These are phyloP conservation scores for Mycosphaerella arachidis DNA, from an alignment of 2,329 filamentous ascomycete genomes.

Conservation along the genomic window DNA sequence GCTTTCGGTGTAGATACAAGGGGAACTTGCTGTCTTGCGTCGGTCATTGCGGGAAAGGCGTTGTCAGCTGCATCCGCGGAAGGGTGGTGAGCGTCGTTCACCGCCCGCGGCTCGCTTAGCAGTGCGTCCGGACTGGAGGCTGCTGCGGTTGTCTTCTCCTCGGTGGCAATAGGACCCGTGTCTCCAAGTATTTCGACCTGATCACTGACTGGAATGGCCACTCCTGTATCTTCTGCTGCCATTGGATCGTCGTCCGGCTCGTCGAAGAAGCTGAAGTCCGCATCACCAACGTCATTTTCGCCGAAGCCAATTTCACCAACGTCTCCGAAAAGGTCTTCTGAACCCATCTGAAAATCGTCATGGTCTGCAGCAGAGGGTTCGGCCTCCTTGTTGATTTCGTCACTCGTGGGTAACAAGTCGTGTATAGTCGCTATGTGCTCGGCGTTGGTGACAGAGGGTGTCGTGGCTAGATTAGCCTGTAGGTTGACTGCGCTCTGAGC, in stretches of 20 bases:
- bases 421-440: slow-evolving; percentile 3
- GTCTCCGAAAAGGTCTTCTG: slow-evolving; percentile 64
- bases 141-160: not conserved
- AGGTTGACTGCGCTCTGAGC: slow-evolving; percentile 22
- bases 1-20: not conserved
- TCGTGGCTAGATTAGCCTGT: slow-evolving; percentile 11
- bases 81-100: not conserved
- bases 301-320: slow-evolving; percentile 36
- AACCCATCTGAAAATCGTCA: slow-evolving; percentile 34
- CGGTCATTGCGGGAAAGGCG: not conserved
- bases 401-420: slow-evolving; percentile 4
- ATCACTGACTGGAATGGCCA: not conserved
- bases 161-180: not conserved
- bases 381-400: slow-evolving; percentile 28
- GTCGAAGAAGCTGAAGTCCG: slow-evolving; percentile 81
- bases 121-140: not conserved
- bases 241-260: slow-evolving; percentile 43
- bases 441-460: slow-evolving; percentile 14
- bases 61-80: not conserved
- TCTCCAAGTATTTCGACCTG: not conserved
- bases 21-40: not conserved
- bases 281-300: slow-evolving; percentile 54
- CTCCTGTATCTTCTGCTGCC: not conserved
- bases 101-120: not conserved
- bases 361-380: not conserved